Evolutionary conservation across 768 basidiomycete species (phyloP), one percentile per base, ranked within the genome.

Genomic region (Rhodosporidiobolus odoratus): DNA sequence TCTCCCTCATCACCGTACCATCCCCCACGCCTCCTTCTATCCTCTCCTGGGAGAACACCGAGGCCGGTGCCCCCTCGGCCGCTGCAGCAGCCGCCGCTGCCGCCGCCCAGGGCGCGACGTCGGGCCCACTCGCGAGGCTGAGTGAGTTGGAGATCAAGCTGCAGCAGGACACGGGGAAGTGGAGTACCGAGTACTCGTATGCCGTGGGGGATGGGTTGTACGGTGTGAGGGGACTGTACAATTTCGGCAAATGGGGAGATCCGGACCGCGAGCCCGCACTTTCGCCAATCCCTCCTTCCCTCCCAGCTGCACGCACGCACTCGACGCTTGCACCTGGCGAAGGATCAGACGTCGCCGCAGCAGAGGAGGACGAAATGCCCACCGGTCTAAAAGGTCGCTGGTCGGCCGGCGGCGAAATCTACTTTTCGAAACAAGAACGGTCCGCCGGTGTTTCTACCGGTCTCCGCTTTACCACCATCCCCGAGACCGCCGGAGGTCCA

Each of bases 401-500:
- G 57, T 93, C 91, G 1, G 87, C 92, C 25, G 95, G 95, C 37
- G 94, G 91, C 21, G 95, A 98, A 78, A 79, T 96, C 27, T 98
- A 96, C 79, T 86, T 95, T 78, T 95, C 92, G 69, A 90, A 90
- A 15, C 91, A 91, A 78, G 92, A 97, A 80, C 86, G 87, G 75
- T 94, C 92, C 78, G 91, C 91, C 0, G 95, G 95, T 94, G 92
- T 96, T 0, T 96, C 95, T 1, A 90, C 92, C 27, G 94, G 92
- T 23, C 84, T 95, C 50, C 87, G 94, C n/a, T 97, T 96, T 78
- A 89, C 91, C 6, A 98, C 95, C 2, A 81, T 94, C 7, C 91
- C 92, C 4, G 91, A 94, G 74, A 84, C 86, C 1, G 85, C 88
- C 12, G 73, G 64, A 84, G 88, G 6, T 87, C 88, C 52, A 30